phyloP scores from a whole-genome alignment of 495 filamentous ascomycete genomes.

The Astrocystis sublimbata region DNA sequence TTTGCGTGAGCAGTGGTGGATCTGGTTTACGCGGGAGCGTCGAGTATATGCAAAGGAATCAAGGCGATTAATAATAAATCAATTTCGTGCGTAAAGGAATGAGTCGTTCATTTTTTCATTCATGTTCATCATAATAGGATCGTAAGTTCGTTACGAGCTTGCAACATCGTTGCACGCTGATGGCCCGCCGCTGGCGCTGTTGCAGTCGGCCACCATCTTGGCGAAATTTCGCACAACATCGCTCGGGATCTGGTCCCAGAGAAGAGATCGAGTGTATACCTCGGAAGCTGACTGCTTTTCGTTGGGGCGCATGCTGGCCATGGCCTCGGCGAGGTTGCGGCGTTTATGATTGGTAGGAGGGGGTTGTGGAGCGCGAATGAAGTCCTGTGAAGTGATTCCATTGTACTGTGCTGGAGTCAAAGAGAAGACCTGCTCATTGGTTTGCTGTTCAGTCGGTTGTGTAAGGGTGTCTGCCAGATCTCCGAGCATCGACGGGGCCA shows the following conservation, averaged over 20 bases:
- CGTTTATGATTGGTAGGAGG: slow-evolving; percentile 56
- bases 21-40: slow-evolving; percentile 26
- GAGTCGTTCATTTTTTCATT: slow-evolving; percentile 21
- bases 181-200: slow-evolving; percentile 32
- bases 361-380: slow-evolving; percentile 52
- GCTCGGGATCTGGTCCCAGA: slow-evolving; percentile 90
- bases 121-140: slow-evolving; percentile 21
- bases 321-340: slow-evolving; percentile 77
- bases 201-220: slow-evolving; percentile 73
- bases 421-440: slow-evolving; percentile 85
- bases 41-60: slow-evolving; percentile 29
- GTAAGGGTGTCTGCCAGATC: slow-evolving; percentile 72
- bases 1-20: slow-evolving; percentile 27
- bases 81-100: slow-evolving; percentile 13
- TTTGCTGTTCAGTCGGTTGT: slow-evolving; percentile 78
- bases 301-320: slow-evolving; percentile 73
- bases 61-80: slow-evolving; percentile 14
- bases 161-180: slow-evolving; percentile 31
- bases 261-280: slow-evolving; percentile 87
- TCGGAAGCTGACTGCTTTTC: slow-evolving; percentile 71
- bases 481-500: slow-evolving; percentile 66
- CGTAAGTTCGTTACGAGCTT: slow-evolving; percentile 39
- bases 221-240: slow-evolving; percentile 93
- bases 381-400: slow-evolving; percentile 72
- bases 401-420: slow-evolving; percentile 89